phyloP scores from a whole-genome alignment of 441 rosid genomes.

The Populus hybrid region DNA sequence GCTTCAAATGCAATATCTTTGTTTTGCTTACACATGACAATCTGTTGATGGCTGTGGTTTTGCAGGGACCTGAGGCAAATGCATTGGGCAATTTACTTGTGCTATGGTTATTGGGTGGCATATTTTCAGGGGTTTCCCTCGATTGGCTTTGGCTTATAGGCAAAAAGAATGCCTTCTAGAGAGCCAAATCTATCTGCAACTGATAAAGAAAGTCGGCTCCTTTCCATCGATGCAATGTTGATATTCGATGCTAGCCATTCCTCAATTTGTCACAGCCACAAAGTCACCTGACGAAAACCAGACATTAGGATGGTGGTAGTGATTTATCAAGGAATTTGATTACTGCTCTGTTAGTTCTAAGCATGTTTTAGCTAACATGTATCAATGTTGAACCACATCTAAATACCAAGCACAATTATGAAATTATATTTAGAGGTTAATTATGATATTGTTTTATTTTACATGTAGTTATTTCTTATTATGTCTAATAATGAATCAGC shows the following conservation, averaged over 20 bases:
- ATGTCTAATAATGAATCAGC: too few relatives aligned
- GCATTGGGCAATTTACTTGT: slow-evolving; percentile 86
- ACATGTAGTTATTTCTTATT: too few relatives aligned
- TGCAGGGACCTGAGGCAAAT: slow-evolving; percentile 87
- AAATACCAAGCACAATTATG: too few relatives aligned
- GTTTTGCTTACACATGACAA: not conserved
- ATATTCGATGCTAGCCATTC: not conserved
- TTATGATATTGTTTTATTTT: too few relatives aligned
- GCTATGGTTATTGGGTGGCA: slow-evolving; percentile 53
- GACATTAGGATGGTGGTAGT: not conserved
- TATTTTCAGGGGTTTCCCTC: slow-evolving; percentile 64
- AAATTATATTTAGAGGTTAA: too few relatives aligned
- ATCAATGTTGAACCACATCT: too few relatives aligned
- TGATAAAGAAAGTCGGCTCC: not conserved
- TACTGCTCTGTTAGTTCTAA: not conserved
- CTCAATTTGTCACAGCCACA: not conserved
- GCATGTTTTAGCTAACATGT: too few relatives aligned
- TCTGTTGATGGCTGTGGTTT: not conserved
- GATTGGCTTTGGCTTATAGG: slow-evolving; percentile 96
- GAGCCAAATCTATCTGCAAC: not conserved
- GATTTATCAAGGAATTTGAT: not conserved
- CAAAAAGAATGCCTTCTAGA: slow-evolving; percentile 43
- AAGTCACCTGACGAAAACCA: not conserved
- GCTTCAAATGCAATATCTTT: not conserved
- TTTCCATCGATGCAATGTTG: not conserved